These are phyloP conservation scores for Nitzschia sp. DNA, from an alignment of 108 stramenopile species.

Conservation along the genomic window DNA sequence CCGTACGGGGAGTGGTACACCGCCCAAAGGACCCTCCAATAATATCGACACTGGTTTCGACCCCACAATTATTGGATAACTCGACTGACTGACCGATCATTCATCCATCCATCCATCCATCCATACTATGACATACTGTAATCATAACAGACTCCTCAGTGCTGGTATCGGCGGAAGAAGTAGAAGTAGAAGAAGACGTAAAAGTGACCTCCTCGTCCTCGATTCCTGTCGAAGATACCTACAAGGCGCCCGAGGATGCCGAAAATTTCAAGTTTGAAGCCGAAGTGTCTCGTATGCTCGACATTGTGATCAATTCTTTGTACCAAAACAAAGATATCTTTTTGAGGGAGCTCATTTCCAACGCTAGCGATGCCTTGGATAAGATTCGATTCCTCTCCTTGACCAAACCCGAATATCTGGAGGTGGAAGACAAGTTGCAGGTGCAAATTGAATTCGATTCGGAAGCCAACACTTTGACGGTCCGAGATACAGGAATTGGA, in stretches of 20 bases:
- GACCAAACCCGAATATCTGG: conserved; percentile 80
- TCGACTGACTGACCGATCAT: too few species aligned
- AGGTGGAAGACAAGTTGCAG: conserved; percentile 79
- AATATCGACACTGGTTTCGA: too few species aligned
- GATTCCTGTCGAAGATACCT: conserved; percentile 1
- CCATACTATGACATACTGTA: too few species aligned
- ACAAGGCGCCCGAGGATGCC: conserved; percentile 38
- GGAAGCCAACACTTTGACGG: conserved; percentile 90
- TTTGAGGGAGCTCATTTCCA: conserved; percentile 95
- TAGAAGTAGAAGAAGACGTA: conserved; percentile 16
- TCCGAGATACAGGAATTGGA: conserved; percentile 96
- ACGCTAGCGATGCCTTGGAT: conserved; percentile 98
- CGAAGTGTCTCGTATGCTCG: conserved; percentile 97
- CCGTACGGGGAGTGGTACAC: too few species aligned
- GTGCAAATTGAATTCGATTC: conserved; percentile 91
- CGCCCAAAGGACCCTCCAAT: too few species aligned
- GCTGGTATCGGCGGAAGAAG: conserved; percentile 28
- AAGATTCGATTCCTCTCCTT: conserved; percentile 96
- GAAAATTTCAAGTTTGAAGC: conserved; percentile 92
- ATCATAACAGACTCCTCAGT: background rate
- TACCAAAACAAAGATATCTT: conserved; percentile 99
- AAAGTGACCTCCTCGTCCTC: background rate
- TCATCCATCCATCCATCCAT: too few species aligned
- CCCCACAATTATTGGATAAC: too few species aligned
- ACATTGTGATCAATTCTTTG: conserved; percentile 99